These are phyloP conservation scores for Dendrobium chrysotoxum DNA, from an alignment of 106 monocot genomes.

Conservation along the genomic window DNA sequence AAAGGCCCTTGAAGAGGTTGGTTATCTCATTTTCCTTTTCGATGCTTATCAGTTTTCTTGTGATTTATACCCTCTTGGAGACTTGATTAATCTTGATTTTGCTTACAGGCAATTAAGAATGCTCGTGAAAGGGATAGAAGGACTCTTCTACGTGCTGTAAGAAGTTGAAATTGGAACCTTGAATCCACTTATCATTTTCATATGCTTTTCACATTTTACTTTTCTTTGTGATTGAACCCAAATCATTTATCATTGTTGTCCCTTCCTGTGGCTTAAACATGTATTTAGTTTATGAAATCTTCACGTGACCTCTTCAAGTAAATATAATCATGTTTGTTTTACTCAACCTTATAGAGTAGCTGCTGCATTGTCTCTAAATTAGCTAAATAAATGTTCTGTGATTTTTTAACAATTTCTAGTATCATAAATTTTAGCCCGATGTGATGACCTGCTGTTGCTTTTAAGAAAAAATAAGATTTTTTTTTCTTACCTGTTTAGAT, in stretches of 20 bases:
- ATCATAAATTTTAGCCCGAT: not conserved
- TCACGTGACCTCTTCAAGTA: not conserved
- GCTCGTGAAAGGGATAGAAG: conserved; percentile 29
- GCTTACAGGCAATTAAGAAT: conserved; percentile 21
- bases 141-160: conserved; percentile 21
- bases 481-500: too few relatives aligned
- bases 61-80: not conserved
- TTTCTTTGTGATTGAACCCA: not conserved
- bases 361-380: not conserved
- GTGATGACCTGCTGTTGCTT: not conserved
- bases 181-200: not conserved
- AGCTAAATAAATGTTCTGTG: not conserved
- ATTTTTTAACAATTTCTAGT: not conserved
- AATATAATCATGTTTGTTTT: not conserved
- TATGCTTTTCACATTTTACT: not conserved
- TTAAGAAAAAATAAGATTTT: too few relatives aligned
- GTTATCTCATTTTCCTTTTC: not conserved
- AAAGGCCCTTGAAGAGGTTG: conserved; percentile 68
- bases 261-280: not conserved
- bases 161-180: not conserved
- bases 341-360: not conserved
- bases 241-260: not conserved
- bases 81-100: not conserved
- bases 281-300: not conserved
- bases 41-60: not conserved